A percentile compares a stretch with the other conserved stretches of the same genome.
phyloP scores from a whole-genome alignment of 805 yeast species.

The Vanderwaltozyma tropicalis region DNA sequence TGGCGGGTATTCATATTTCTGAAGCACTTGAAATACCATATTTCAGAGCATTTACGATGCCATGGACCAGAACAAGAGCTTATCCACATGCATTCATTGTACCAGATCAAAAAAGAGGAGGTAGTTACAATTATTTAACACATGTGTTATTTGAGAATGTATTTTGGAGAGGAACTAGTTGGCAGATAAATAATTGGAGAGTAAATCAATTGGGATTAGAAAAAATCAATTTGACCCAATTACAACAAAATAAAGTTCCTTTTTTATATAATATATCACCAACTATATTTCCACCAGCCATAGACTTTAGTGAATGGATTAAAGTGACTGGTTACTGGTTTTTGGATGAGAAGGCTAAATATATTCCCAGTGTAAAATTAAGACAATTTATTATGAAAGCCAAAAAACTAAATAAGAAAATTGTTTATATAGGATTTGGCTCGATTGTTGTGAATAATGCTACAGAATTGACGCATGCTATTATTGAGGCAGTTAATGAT shows the following conservation, averaged over 20 bases:
- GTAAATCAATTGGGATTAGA: slow-evolving; percentile 52
- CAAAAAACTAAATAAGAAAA: slow-evolving; percentile 44
- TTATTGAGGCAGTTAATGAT: slow-evolving; percentile 64
- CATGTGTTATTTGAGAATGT: slow-evolving; percentile 89
- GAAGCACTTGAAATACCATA: slow-evolving; percentile 86
- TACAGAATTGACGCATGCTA: slow-evolving; percentile 60
- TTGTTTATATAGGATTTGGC: slow-evolving; percentile 92
- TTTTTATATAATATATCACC: slow-evolving; percentile 87
- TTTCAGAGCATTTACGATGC: slow-evolving; percentile 94
- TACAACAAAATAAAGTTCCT: slow-evolving; percentile 76
- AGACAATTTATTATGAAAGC: slow-evolving; percentile 55
- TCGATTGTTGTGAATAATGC: slow-evolving; percentile 88
- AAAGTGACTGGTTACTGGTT: slow-evolving; percentile 95
- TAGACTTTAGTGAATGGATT: slow-evolving; percentile 93
- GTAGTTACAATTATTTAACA: slow-evolving; percentile 84
- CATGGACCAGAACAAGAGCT: slow-evolving; percentile 93
- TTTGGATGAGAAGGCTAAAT: slow-evolving; percentile 52
- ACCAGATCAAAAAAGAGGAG: slow-evolving; percentile 88
- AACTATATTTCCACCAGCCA: slow-evolving; percentile 79
- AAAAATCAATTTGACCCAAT: slow-evolving; percentile 54
- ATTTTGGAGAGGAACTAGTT: slow-evolving; percentile 85
- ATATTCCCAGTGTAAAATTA: slow-evolving; percentile 51
- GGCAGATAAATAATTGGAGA: slow-evolving; percentile 85
- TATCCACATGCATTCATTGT: slow-evolving; percentile 95
- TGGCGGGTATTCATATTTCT: slow-evolving; percentile 92